Percentiles rank a stretch among this genome's conserved stretches.
Conservation (phyloP, 192 early-diverging fungal genomes). For the Coemansia sp. region DNA sequence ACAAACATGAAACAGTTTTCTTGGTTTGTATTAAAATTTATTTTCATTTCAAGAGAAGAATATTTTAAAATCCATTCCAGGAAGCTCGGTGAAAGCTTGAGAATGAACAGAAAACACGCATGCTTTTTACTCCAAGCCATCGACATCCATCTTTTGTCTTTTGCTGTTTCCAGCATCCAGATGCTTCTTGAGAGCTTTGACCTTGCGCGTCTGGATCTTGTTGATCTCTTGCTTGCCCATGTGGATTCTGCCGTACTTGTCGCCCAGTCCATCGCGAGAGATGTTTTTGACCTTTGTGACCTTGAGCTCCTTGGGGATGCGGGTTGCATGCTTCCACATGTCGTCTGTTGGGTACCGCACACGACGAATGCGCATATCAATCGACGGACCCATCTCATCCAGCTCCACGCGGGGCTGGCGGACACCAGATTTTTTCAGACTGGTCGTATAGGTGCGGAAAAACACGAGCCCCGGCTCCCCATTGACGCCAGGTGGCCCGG, state of each 20-base stretch:
- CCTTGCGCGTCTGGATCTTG: constrained; percentile 96
- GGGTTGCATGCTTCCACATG: constrained; percentile 79
- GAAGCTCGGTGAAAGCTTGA: not conserved
- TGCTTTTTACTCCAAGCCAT: constrained; percentile 4
- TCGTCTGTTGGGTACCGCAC: constrained; percentile 70
- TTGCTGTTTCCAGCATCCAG: constrained; percentile 35
- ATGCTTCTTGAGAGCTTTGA: constrained; percentile 89
- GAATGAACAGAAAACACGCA: not conserved
- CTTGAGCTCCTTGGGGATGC: constrained; percentile 83
- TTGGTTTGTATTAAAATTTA: too few relatives aligned
- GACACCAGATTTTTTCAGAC: constrained; percentile 84
- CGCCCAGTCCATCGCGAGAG: constrained; percentile 82
- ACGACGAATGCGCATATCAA: constrained; percentile 80
- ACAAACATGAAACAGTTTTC: too few relatives aligned
- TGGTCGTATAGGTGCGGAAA: constrained; percentile 78
- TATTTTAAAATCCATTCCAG: too few relatives aligned
- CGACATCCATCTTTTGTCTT: constrained; percentile 26
- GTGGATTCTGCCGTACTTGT: constrained; percentile 89
- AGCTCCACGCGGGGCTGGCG: constrained; percentile 89
- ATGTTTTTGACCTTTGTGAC: constrained; percentile 88
- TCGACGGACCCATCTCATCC: constrained; percentile 88
- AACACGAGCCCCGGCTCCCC: constrained; percentile 66
- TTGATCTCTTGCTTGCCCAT: constrained; percentile 87
- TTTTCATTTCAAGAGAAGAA: too few relatives aligned
- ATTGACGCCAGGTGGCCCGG: constrained; percentile 62